These are phyloP conservation scores for Stygiomarasmius scandens DNA, from an alignment of 1,284 basidiomycete genomes.

Conservation along the genomic window DNA sequence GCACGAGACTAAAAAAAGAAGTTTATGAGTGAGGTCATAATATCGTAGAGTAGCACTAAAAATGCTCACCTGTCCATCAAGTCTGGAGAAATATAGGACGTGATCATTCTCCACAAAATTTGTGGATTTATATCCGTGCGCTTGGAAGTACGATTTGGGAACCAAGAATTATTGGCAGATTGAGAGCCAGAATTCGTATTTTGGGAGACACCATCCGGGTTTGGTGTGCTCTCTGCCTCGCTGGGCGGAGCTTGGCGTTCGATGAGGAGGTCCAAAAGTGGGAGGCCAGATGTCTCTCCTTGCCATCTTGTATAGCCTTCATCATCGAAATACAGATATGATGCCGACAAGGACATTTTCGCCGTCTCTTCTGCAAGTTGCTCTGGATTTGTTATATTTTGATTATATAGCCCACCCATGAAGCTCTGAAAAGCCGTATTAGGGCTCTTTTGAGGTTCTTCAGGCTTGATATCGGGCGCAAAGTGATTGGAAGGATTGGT, in stretches of 20 bases:
- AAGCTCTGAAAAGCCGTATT: constrained; percentile 43
- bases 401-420: constrained; percentile 35
- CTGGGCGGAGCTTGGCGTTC: constrained; percentile 47
- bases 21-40: constrained; percentile 20
- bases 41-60: constrained; percentile 10
- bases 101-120: constrained; percentile 73
- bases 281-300: constrained; percentile 88
- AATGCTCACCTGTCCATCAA: constrained; percentile 81
- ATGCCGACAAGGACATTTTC: constrained; percentile 65
- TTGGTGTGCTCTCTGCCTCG: constrained; percentile 26
- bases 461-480: constrained; percentile 40
- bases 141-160: constrained; percentile 74
- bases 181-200: constrained; percentile 20
- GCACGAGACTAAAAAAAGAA: constrained; percentile 58
- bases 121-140: constrained; percentile 81
- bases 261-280: constrained; percentile 79
- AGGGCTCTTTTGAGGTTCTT: constrained; percentile 47
- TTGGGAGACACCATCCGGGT: constrained; percentile 1
- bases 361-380: constrained; percentile 58
- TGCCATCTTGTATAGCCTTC: constrained; percentile 85
- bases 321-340: constrained; percentile 81
- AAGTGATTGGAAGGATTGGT: constrained; percentile 81
- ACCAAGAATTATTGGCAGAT: constrained; percentile 57
- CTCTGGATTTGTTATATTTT: constrained; percentile 35
- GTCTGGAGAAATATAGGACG: constrained; percentile 78